These are phyloP conservation scores for Aspergillus bertholletiae DNA, from an alignment of 495 filamentous ascomycete genomes.

Conservation along the genomic window DNA sequence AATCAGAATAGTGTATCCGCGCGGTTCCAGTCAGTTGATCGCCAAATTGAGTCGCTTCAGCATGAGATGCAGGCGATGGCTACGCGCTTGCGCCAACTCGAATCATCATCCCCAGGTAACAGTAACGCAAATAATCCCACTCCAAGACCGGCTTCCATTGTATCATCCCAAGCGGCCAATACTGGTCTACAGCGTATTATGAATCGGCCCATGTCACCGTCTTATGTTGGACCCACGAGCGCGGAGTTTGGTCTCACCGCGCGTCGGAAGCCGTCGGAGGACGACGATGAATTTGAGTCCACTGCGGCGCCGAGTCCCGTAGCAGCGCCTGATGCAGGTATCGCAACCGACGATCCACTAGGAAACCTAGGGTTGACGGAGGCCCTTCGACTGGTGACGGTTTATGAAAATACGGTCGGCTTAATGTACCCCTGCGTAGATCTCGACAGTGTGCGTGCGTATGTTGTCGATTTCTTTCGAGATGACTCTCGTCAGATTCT, in stretches of 20 bases:
- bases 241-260: conserved; percentile 37
- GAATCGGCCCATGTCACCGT: conserved; percentile 33
- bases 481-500: conserved; percentile 50
- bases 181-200: conserved; percentile 30
- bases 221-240: conserved; percentile 40
- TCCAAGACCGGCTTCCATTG: conserved; percentile 2
- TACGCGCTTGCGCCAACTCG: conserved; percentile 30
- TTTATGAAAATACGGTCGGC: conserved; percentile 77
- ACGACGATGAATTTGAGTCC: conserved; percentile 21
- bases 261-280: conserved; percentile 8
- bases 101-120: conserved; percentile 11
- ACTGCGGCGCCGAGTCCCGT: conserved; percentile 19
- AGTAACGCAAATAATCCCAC: conserved; percentile 4
- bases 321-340: conserved; percentile 11
- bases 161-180: conserved; percentile 8
- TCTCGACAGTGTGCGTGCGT: conserved; percentile 56
- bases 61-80: conserved; percentile 31
- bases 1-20: conserved; percentile 15
- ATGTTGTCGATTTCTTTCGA: conserved; percentile 48
- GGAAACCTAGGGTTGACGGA: conserved; percentile 48
- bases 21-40: conserved; percentile 26
- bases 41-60: conserved; percentile 27
- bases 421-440: conserved; percentile 81
- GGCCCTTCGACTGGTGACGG: conserved; percentile 60
- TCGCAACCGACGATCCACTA: conserved; percentile 15